Conservation (phyloP, 805 yeast species). For the Isabelozyma pseudorhagii region DNA sequence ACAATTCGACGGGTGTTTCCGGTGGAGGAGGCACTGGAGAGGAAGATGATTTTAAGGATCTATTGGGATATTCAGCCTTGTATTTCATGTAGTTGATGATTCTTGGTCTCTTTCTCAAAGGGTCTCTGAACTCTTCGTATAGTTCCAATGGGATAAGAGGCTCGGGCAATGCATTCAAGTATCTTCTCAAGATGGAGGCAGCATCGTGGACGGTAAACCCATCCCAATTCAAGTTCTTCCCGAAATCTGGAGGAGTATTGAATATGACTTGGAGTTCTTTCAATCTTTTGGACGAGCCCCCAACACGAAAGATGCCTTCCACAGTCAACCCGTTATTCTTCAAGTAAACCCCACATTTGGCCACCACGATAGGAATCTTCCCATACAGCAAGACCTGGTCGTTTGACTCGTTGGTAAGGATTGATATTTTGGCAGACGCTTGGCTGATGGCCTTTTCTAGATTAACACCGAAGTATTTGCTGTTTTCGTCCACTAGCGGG, state of each 20-base stretch:
- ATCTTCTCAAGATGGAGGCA: slow-evolving; percentile 84
- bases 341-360: slow-evolving; percentile 85
- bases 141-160: slow-evolving; percentile 79
- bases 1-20: slow-evolving; percentile 6
- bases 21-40: slow-evolving; percentile 4
- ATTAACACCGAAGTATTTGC: slow-evolving; percentile 75
- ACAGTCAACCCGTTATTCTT: slow-evolving; percentile 74
- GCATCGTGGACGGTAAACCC: slow-evolving; percentile 97
- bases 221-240: slow-evolving; percentile 85
- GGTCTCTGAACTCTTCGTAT: slow-evolving; percentile 77
- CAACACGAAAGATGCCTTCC: slow-evolving; percentile 91
- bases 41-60: slow-evolving; percentile 5
- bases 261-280: slow-evolving; percentile 81
- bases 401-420: slow-evolving; percentile 49
- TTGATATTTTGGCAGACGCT: slow-evolving; percentile 75
- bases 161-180: slow-evolving; percentile 83
- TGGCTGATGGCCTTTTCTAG: slow-evolving; percentile 64
- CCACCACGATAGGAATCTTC: slow-evolving; percentile 88
- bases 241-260: slow-evolving; percentile 86
- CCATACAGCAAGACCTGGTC: slow-evolving; percentile 78
- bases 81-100: slow-evolving; percentile 64
- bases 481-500: slow-evolving; percentile 43
- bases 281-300: slow-evolving; percentile 86
- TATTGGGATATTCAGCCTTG: slow-evolving; percentile 45
- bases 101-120: slow-evolving; percentile 61